Evolutionary conservation across 1,284 basidiomycete genomes (phyloP), one percentile per base, ranked within the genome.

Genomic region (Amylostereum chailletii): DNA sequence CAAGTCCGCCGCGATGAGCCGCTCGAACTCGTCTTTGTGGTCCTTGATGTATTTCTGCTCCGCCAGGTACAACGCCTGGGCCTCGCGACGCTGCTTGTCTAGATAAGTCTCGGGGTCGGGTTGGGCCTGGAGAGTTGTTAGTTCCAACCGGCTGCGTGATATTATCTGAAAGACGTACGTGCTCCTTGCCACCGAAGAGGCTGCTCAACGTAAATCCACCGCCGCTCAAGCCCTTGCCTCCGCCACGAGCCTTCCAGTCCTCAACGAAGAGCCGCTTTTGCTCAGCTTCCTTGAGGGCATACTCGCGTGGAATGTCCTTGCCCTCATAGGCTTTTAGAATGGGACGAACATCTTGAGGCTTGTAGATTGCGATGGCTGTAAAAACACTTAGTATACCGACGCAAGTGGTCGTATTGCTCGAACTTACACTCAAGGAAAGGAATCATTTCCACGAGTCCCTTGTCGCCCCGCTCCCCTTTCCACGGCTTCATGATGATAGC

Each of bases 401-500:
- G 4, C 40, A 33, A 27, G 26, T 52, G 45, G 49, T 45, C 34
- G n/a, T 42, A 31, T 33, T 30, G 38, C 10, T 33, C 34, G 8
- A 27, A 74, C 86, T 45, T 65, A 93, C 92, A 93, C 72, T 99
- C 95, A 5, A 99, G 79, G 83, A 98, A 98, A 0, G 95, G 94
- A 56, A 99, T 93, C 71, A 97, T 77, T 8, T 86, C 87, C 8
- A 99, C 66, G 26, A 99, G 79, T 1, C 90, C 92, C 57, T 72
- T 81, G 65, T 95, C 92, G 30, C 75, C 71, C 0, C 81, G 70
- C 50, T 88, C 81, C 6, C 94, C 94, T 5, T 84, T 82, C 96
- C 96, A 99, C 54, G 85, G 85, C 11, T 86, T 82, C 42, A 98
- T 61, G 44, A 94, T 70, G 54, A 98, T 76, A 0, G 90, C 83